Base-by-base conservation (phyloP, 1,284 basidiomycete species). In the Trichosporon faecale region DNA sequence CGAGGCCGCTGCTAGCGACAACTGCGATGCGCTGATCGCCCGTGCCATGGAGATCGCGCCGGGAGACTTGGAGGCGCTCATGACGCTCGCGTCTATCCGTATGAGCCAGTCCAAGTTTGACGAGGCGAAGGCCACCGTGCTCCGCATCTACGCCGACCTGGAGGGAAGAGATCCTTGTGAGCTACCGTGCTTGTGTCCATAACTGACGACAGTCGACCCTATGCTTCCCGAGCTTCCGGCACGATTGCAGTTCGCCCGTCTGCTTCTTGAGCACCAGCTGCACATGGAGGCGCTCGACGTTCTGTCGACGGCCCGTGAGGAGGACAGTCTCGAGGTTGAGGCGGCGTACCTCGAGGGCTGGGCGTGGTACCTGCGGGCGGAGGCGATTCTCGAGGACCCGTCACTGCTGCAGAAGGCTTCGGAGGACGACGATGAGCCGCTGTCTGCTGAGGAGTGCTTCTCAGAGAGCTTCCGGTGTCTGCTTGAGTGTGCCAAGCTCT, bases 311-410 rank as follows among this genome's bases (percentile, higher is more conserved):
- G 87, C 95, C 29, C 90, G 95, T 81, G 88, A 91, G 12, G 86
- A 90, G 12, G 93, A 96, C 82, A 92, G 94, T 74, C 88, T 94
- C 77, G 91, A 94, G 69, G 89, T 95, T 6, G 94, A 96, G 78
- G 93, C 91, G 2, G 95, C 94, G 88, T 97, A 97, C 81, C 87
- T 96, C n/a, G 92, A 95, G 80, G 95, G 94, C 66, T 95, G 94
- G 93, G 91, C 92, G 70, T 94, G 93, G 86, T 93, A 90, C 85
- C 85, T 95, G 55, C 77, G 85, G 11, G 85, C 82, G 8, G 80
- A 84, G 70, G 77, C 80, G 14, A 67, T 82, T 25, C 65, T 65
- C 21, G 77, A 74, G 23, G 74, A 78, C 63, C 76, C 78, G 9
- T 55, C 74, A 11, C 35, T 72, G 7, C 44, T 73, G 23, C 57